Evolutionary conservation across 371 early-diverging fungal genomes (phyloP).

Genomic region (Mortierella sp.): DNA sequence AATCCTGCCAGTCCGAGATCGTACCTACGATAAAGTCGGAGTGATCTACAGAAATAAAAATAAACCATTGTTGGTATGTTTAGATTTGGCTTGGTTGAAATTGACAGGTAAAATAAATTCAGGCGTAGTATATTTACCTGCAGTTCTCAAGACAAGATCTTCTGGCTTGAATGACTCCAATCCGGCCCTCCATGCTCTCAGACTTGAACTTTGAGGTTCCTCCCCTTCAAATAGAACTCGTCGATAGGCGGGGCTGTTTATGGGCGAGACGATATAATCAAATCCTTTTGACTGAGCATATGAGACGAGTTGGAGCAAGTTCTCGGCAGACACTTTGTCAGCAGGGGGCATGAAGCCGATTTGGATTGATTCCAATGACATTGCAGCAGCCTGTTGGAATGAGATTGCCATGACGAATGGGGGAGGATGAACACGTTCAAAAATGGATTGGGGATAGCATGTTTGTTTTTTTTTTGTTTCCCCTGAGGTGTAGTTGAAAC

Average conservation of each 20-base stretch:
- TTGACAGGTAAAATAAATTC: too few species aligned
- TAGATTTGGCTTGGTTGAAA: too few species aligned
- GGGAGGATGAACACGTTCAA: background rate
- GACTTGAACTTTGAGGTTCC: constrained; percentile 16
- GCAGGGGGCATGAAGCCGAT: constrained; percentile 51
- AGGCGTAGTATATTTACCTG: constrained; percentile 23
- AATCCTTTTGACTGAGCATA: constrained; percentile 65
- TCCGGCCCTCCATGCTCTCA: constrained; percentile 48
- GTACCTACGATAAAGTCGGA: constrained; percentile 66
- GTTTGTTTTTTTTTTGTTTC: background rate
- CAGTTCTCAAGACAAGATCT: constrained; percentile 41
- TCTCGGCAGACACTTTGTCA: constrained; percentile 40
- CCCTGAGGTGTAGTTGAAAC: background rate
- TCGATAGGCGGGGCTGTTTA: constrained; percentile 63
- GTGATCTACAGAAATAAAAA: constrained; percentile 54
- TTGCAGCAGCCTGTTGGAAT: constrained; percentile 25
- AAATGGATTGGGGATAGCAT: background rate
- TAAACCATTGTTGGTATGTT: background rate
- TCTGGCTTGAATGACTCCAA: constrained; percentile 42
- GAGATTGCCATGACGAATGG: constrained; percentile 35
- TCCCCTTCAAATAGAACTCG: constrained; percentile 61
- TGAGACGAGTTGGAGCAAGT: constrained; percentile 58
- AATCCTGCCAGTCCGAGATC: constrained; percentile 71
- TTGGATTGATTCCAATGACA: constrained; percentile 28
- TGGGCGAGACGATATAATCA: constrained; percentile 73